phyloP scores from a whole-genome alignment of 257 asterid genomes.

The Nicotiana tomentosiformis region DNA sequence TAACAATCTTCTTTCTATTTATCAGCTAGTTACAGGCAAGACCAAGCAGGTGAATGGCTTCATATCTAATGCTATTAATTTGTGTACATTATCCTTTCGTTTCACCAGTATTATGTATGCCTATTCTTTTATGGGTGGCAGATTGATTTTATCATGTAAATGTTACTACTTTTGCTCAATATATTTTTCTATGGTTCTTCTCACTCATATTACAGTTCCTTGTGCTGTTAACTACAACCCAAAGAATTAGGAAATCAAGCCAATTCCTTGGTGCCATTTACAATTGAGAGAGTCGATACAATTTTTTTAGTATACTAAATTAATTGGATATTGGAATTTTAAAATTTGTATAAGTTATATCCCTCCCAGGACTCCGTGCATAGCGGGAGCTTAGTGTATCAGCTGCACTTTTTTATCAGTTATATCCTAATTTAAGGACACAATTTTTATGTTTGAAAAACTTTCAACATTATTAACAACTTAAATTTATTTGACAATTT shows the following conservation, averaged over 20 bases:
- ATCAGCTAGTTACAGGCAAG: conserved; percentile 81
- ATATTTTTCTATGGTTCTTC: not conserved
- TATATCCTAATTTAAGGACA: not conserved
- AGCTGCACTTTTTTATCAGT: no score
- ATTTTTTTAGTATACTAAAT: not conserved
- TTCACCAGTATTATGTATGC: not conserved
- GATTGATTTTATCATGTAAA: not conserved
- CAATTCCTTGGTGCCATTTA: not conserved
- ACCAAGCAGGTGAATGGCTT: conserved; percentile 63
- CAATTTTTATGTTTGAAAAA: not conserved
- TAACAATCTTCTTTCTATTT: conserved; percentile 83
- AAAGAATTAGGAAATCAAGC: not conserved
- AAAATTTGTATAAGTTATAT: no score
- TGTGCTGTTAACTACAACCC: not conserved
- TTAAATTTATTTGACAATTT: not conserved
- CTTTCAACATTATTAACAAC: not conserved
- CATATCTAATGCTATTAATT: not conserved
- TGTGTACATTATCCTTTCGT: not conserved
- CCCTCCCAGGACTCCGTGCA: no score
- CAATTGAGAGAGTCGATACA: not conserved
- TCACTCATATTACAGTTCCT: not conserved
- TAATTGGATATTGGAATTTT: not conserved
- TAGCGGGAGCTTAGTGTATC: no score
- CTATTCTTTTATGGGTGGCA: not conserved
- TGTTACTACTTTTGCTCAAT: not conserved